Evolutionary conservation across 202 grass and related monocot species (phyloP), one percentile per base, ranked within the genome.

Genomic region (Elaeis oleifera): DNA sequence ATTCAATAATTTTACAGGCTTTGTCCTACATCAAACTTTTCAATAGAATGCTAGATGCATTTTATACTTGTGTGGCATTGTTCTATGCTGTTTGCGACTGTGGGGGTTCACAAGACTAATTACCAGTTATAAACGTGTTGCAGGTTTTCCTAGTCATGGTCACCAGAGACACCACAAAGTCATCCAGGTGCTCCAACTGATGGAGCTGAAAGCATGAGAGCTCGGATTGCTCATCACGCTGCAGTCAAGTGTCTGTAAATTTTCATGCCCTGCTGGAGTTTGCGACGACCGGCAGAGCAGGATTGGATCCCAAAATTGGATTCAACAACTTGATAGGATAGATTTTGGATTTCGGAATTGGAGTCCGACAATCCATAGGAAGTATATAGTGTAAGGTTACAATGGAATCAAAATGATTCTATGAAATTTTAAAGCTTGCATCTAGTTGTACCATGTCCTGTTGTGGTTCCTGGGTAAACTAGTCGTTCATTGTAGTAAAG

Each of bases 121-220:
- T 3, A 11, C 3, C 54, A 3, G 22, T 22, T 56, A 56, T 56
- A 8, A 23, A 23, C 18, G 4, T 23, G 1, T 31, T 60, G 27
- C 58, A 60, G 58, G 58, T 60, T 60, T 39, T 28, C n/a, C 25
- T 60, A 28, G n/a, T 27, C 58, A 60, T 32, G 58, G 27, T 60
- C 58, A 32, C 58, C 58, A 36, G 58, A 18, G 27, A 28, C 39
- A 32, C 58, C 58, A 60, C 58, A 60, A 60, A 32, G 58, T 60
- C 26, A 27, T 60, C 58, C 8, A 3, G 58, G 20, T 60, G 58
- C 58, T 60, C 26, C 58, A 17, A 13, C 14, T 15, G 58, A 60
- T 39, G 58, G 58, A 60, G 58, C 26, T 36, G n/a, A 16, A 32
- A 60, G 58, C 24, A 18, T 18, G 7, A 60, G 17, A 39, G 58